These are phyloP conservation scores for Escovopsis sp. DNA, from an alignment of 2,329 filamentous ascomycete genomes.

Conservation along the genomic window DNA sequence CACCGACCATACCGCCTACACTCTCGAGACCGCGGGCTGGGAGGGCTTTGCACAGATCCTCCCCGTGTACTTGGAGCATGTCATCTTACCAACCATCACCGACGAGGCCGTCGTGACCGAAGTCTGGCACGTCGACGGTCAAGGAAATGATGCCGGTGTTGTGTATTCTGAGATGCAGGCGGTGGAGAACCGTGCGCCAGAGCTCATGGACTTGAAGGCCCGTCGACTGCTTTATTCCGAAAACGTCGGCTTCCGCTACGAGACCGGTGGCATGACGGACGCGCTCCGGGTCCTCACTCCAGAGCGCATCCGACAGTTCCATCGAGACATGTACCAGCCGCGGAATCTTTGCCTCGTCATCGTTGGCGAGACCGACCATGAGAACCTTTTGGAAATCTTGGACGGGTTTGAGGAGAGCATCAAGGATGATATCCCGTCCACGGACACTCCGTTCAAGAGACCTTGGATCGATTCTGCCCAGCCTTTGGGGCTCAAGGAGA, in stretches of 20 bases:
- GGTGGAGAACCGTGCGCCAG: conserved; percentile 67
- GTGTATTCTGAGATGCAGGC: conserved; percentile 99
- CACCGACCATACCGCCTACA: conserved; percentile 92
- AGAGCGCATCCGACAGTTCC: conserved; percentile 85
- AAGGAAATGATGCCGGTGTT: conserved; percentile 88
- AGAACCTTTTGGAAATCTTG: conserved; percentile 63
- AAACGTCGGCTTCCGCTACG: conserved; percentile 84
- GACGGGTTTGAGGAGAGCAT: conserved; percentile 84
- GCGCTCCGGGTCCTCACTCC: conserved; percentile 73
- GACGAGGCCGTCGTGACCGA: conserved; percentile 90
- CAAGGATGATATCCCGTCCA: conserved; percentile 61
- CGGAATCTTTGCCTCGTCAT: conserved; percentile 86
- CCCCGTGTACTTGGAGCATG: conserved; percentile 88
- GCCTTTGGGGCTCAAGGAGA: conserved; percentile 56
- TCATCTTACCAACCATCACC: conserved; percentile 80
- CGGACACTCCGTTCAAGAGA: conserved; percentile 61
- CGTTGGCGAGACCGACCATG: conserved; percentile 80
- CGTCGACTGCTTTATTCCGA: conserved; percentile 74
- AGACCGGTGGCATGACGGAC: conserved; percentile 96
- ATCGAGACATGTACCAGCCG: conserved; percentile 94
- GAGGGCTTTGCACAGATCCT: conserved; percentile 91
- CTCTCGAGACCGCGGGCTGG: conserved; percentile 89
- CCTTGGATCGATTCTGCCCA: conserved; percentile 86
- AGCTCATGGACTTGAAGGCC: conserved; percentile 77
- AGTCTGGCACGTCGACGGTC: conserved; percentile 87